A percentile compares a stretch with the other conserved stretches of the same genome.
These are phyloP conservation scores for Oldenlandia corymbosa DNA, from an alignment of 257 asterid genomes.

Conservation along the genomic window DNA sequence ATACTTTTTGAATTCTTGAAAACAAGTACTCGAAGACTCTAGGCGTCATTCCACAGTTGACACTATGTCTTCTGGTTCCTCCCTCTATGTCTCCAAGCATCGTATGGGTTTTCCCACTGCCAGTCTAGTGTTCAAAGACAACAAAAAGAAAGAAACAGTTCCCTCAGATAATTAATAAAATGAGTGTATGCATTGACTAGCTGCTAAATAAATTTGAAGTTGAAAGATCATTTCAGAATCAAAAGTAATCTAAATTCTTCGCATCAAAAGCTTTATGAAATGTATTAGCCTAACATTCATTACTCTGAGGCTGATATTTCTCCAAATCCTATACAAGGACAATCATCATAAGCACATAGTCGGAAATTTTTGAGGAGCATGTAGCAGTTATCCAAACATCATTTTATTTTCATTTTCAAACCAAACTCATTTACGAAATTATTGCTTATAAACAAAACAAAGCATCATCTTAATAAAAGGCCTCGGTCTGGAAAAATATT, in stretches of 20 bases:
- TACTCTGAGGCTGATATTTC: background rate
- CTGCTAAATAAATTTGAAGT: background rate
- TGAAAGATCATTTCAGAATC: background rate
- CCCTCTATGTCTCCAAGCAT: constrained; percentile 99
- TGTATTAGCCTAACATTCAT: background rate
- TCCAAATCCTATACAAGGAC: no score
- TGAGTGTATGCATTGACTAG: background rate
- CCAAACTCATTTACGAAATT: no score
- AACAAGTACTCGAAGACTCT: constrained; percentile 90
- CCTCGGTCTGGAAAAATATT: no score
- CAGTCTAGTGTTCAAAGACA: constrained; percentile 48
- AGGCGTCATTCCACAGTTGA: constrained; percentile 94
- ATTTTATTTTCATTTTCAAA: background rate
- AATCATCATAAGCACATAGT: no score
- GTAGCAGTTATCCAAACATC: background rate
- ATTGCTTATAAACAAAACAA: no score
- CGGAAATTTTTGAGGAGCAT: no score
- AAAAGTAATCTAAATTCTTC: background rate
- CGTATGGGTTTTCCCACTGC: constrained; percentile 98
- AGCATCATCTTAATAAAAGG: no score
- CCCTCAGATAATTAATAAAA: background rate
- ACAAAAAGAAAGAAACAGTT: background rate
- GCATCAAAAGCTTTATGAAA: background rate
- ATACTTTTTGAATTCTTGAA: constrained; percentile 92
- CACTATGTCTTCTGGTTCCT: constrained; percentile 89